A percentile compares a stretch with the other conserved stretches of the same genome.
Evolutionary conservation across 1,284 basidiomycete species (phyloP).

Genomic region (Peniophora sp.): DNA sequence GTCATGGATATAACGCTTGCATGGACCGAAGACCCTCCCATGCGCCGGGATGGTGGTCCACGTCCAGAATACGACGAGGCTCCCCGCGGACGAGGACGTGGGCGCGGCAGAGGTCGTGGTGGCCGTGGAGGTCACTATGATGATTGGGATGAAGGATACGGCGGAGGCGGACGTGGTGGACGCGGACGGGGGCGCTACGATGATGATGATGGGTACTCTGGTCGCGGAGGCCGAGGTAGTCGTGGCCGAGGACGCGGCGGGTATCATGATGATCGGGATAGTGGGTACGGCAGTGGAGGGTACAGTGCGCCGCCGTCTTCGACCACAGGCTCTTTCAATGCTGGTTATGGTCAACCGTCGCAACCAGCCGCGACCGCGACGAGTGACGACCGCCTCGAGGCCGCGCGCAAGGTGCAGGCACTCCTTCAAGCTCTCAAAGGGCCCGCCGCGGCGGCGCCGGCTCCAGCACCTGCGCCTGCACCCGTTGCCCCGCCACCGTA

Average conservation of each 20-base stretch:
- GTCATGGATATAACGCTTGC: constrained; percentile 82
- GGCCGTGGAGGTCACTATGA: constrained; percentile 21
- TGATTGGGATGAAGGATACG: constrained; percentile 19
- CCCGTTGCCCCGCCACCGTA: constrained; percentile 31
- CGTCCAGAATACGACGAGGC: constrained; percentile 42
- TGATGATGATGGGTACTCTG: constrained; percentile 36
- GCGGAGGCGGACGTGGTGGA: constrained; percentile 37
- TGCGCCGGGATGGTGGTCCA: constrained; percentile 25
- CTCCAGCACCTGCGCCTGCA: constrained; percentile 23
- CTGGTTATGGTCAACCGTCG: constrained; percentile 15
- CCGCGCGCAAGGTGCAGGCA: constrained; percentile 73
- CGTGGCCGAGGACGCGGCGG: constrained; percentile 22
- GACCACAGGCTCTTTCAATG: constrained; percentile 16
- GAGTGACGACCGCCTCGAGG: constrained; percentile 67
- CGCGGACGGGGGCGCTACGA: constrained; percentile 37
- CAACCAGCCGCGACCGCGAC: constrained; percentile 17
- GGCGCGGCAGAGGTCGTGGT: constrained; percentile 25
- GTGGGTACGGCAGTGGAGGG: constrained; percentile 24
- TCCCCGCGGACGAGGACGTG: constrained; percentile 1
- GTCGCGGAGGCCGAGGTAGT: constrained; percentile 16
- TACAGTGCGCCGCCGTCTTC: constrained; percentile 16
- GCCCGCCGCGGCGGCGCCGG: constrained; percentile 32
- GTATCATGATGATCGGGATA: constrained; percentile 28
- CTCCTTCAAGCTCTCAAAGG: constrained; percentile 73
- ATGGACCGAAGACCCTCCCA: constrained; percentile 60